A percentile compares a stretch with the other conserved stretches of the same genome.
phyloP scores from a whole-genome alignment of 805 yeast genomes.

The Wickerhamiella domercqiae region DNA sequence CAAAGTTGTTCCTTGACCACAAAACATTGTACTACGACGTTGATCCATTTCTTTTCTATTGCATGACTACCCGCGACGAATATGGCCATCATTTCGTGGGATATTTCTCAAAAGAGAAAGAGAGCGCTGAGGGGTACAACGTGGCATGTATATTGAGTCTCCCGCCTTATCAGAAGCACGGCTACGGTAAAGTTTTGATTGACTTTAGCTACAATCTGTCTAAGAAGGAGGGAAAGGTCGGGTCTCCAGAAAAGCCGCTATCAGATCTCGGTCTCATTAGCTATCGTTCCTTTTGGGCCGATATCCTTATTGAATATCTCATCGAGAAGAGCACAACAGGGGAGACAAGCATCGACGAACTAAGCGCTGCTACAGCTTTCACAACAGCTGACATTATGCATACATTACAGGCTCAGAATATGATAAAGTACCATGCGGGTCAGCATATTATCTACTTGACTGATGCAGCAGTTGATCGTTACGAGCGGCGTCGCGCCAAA shows the following conservation, averaged over 20 bases:
- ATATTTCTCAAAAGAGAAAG: conserved; percentile 92
- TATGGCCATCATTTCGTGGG: conserved; percentile 94
- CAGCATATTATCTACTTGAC: conserved; percentile 83
- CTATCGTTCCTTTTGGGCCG: conserved; percentile 95
- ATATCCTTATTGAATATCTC: conserved; percentile 58
- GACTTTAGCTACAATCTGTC: conserved; percentile 89
- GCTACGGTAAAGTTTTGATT: conserved; percentile 81
- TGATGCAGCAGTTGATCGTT: conserved; percentile 62
- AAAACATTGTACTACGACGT: conserved; percentile 94
- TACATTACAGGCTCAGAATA: conserved; percentile 79
- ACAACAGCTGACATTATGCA: conserved; percentile 92
- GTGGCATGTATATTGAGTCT: conserved; percentile 93
- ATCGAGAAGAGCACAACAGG: conserved; percentile 48
- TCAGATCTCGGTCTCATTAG: conserved; percentile 88
- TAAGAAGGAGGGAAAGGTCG: conserved; percentile 74
- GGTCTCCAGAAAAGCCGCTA: conserved; percentile 95
- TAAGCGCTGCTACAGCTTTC: conserved; percentile 76
- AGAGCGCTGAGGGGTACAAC: conserved; percentile 85
- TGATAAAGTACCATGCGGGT: conserved; percentile 84
- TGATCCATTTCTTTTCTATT: conserved; percentile 90
- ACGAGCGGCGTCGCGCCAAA: conserved; percentile 55
- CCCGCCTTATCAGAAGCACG: conserved; percentile 93
- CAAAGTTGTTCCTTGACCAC: conserved; percentile 85
- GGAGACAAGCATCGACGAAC: conserved; percentile 73
- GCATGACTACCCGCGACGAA: conserved; percentile 84